phyloP scores from a whole-genome alignment of 2,329 filamentous ascomycete genomes.

The Malbranchea cinnamomea region DNA sequence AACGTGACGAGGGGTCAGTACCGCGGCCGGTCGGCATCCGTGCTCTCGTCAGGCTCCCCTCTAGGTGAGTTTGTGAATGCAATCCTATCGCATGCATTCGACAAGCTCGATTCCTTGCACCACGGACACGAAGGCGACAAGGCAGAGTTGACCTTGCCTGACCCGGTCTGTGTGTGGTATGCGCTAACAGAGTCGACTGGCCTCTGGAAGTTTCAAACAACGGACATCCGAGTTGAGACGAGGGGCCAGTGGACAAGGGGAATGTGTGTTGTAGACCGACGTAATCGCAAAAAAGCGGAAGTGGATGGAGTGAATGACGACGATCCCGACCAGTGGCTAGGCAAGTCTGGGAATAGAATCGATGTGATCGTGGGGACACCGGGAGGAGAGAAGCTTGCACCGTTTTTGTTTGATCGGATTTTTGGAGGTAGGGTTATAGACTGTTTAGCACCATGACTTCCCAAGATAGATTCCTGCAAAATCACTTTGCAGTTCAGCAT shows the following conservation, averaged over 20 bases:
- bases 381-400: constrained; percentile 51
- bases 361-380: constrained; percentile 56
- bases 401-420: constrained; percentile 48
- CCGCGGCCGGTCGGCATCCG: constrained; percentile 37
- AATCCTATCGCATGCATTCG: constrained; percentile 57
- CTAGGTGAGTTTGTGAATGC: constrained; percentile 58
- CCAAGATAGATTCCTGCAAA: background rate
- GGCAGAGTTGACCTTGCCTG: constrained; percentile 53
- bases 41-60: constrained; percentile 50
- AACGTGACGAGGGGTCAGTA: constrained; percentile 49
- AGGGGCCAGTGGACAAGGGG: constrained; percentile 87
- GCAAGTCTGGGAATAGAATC: constrained; percentile 64
- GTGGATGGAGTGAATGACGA: constrained; percentile 45
- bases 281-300: constrained; percentile 34
- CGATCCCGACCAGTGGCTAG: constrained; percentile 66
- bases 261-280: constrained; percentile 71
- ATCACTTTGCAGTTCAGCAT: too few species aligned
- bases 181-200: constrained; percentile 38
- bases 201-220: constrained; percentile 25
- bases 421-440: constrained; percentile 32
- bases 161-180: constrained; percentile 69
- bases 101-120: constrained; percentile 50
- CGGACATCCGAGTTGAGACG: constrained; percentile 79
- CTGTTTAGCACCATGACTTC: background rate
- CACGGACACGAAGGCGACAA: constrained; percentile 35